Evolutionary conservation across 805 yeast genomes (phyloP), one percentile per base, ranked within the genome.

Genomic region (Saccharomycopsis fodiens): DNA sequence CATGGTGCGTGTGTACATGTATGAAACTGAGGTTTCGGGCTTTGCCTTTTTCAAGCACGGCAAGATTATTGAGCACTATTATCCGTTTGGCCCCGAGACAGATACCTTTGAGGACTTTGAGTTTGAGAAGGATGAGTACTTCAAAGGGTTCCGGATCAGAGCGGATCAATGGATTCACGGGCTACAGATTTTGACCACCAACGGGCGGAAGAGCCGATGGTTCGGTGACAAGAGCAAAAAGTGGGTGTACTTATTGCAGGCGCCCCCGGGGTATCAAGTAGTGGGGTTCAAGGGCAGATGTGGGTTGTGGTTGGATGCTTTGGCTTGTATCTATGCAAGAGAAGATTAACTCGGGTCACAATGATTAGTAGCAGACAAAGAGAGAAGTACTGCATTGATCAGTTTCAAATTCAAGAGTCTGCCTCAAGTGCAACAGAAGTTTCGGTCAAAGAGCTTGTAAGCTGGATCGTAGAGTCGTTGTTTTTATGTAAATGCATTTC

Each of bases 81-180:
- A n/a, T n/a, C n/a, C n/a, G 20, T 17, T 6, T 32, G 17, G 20
- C 17, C 5, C 19, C 20, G 10, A 32, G 8, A 15, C 19, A 32
- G 5, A 32, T 32, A 7, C 6, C 12, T 7, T 10, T 32, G 36
- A 32, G 36, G 88, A 82, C 48, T 73, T 82, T 47, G 59, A 57
- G 1, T 55, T 88, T n/a, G 65, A 66, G 2, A 59, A 59, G 0
- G 85, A 78, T 39, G 96, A 91, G 58, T 48, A 53, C 7, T 65
- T 91, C 5, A 59, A 68, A 3, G 82, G 81, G 21, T 65, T 89
- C 45, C 69, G 72, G 36, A 64, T 87, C 39, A 70, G 95, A 52
- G 69, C 78, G 35, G 97, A 97, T 8, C 78, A 71, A 1, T 93
- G 97, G 97, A 68, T 93, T 3, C 97, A 93, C 67, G 96, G 82